Evolutionary conservation across 345 rosid species (phyloP).

Genomic region (Excoecaria agallocha): DNA sequence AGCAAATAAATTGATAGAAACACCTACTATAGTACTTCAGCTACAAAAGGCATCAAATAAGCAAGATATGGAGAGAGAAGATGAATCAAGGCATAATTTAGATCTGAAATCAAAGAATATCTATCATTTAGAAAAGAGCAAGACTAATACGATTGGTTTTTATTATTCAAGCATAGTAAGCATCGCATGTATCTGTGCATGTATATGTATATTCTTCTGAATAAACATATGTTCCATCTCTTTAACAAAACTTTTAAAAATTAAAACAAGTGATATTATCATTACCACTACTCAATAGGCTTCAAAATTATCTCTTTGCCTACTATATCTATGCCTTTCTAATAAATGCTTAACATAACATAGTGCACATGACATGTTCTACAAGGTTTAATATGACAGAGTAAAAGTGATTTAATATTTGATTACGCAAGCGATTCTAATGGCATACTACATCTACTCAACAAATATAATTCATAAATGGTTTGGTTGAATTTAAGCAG

Average conservation of each 20-base stretch:
- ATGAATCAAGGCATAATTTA: neutral
- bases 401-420: no score
- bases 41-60: neutral
- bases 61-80: no score
- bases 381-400: no score
- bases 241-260: neutral
- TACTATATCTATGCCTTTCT: no score
- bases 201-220: neutral
- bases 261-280: neutral
- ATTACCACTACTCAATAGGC: neutral
- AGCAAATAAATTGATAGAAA: slow-evolving; percentile 1
- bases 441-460: no score
- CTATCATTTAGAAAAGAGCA: neutral
- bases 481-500: no score
- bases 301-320: no score
- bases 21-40: neutral
- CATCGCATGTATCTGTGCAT: neutral
- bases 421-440: no score
- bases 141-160: neutral
- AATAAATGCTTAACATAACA: no score
- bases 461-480: no score
- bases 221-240: neutral
- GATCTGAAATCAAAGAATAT: neutral
- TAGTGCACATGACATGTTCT: no score
- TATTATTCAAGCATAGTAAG: no score